Base-by-base conservation (phyloP, 2,329 filamentous ascomycete species). In the Fusarium sterilihyphosum region DNA sequence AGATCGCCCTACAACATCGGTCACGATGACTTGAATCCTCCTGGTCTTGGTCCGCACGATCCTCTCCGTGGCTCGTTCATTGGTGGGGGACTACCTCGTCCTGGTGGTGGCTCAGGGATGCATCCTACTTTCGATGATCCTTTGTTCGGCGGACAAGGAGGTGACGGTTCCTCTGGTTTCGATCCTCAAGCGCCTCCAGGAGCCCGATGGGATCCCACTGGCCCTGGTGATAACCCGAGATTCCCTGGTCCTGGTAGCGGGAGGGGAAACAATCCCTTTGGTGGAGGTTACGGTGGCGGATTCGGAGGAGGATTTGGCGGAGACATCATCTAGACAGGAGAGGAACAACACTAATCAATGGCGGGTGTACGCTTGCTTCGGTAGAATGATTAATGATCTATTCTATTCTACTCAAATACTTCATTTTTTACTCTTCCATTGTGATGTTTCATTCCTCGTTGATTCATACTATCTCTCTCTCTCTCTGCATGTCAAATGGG, bases 91-190 rank as follows among this genome's bases (percentile, higher is more conserved):
- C 82, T 91, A 10, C 86, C 87, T 29, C 84, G 87, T n/a, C 86
- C 87, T 2, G 89, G 90, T 20, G 89, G 91, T 26, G 88, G 88
- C 17, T 91, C 92, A 18, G 96, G 96, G 2, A 99, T 99, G 96
- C 94, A 98, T 82, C 96, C 96, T 2, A 97, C 95, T 0, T 96
- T 98, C 81, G 94, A 98, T 77, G 95, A 98, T 80, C 94, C 94
- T 12, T 83, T 98, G 54, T 98, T 98, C 80, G 85, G 85, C 16
- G 82, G 83, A 4, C 85, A 82, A 20, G 82, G 83, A 40, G 58
- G 65, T 20, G 86, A 85, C 0, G 77, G 73, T 12, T 66, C 72
- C 11, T 76, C 70, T 6, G 79, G 74, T 5, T 82, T 81, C 78
- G 89, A 95, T 79, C 91, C 92, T 4, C 92, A 92, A 80, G 92